Evolutionary conservation across 1,284 basidiomycete genomes (phyloP).

Genomic region (Xerocomus minutiporus): DNA sequence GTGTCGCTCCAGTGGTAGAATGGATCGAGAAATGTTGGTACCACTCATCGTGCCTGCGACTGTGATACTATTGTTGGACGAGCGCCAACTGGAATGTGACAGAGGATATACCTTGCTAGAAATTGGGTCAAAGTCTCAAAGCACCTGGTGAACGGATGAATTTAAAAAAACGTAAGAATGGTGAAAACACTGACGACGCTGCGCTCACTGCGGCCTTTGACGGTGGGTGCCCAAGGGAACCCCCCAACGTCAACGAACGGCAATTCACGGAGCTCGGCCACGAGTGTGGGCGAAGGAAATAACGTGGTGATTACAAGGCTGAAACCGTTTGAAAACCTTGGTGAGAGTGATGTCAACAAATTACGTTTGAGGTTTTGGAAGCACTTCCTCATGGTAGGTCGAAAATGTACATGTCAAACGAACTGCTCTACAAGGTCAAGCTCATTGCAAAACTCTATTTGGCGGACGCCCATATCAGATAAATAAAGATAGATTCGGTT

Average conservation of each 20-base stretch:
- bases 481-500: not conserved
- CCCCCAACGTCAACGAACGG: not conserved
- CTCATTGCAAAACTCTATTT: not conserved
- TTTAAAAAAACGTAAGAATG: not conserved
- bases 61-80: not conserved
- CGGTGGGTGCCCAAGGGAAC: not conserved
- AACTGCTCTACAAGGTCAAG: not conserved
- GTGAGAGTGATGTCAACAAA: not conserved
- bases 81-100: no score
- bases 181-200: not conserved
- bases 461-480: no score
- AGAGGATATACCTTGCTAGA: not conserved
- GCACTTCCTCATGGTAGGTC: not conserved
- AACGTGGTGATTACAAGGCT: not conserved
- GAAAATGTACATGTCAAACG: constrained; percentile 1
- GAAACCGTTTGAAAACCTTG: not conserved
- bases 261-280: not conserved
- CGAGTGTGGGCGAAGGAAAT: not conserved
- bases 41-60: constrained; percentile 6
- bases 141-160: not conserved
- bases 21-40: not conserved
- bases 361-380: not conserved
- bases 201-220: not conserved
- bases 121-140: not conserved
- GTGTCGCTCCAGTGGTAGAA: constrained; percentile 20